Base-by-base conservation (phyloP, 73 alveolate species). In the Durusdinium trenchii region DNA sequence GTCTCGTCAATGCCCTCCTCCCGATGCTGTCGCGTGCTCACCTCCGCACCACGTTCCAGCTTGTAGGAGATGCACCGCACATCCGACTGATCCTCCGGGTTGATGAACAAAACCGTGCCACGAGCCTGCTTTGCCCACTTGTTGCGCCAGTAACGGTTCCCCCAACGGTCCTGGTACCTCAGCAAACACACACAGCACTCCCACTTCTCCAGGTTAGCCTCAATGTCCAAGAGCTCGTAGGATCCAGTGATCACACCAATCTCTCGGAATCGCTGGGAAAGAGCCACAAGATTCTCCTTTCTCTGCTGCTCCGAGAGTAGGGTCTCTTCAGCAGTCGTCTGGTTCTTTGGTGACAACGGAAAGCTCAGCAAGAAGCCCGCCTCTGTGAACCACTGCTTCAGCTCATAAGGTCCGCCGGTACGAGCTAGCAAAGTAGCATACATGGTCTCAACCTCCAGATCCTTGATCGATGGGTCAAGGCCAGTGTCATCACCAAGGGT, bases 61-160 rank as follows among this genome's bases (percentile, higher is more conserved):
- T 81, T 81, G 91, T 43, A 81, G 67, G 45, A 43, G 43, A 81
- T n/a, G 45, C 52, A 47, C 40, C 91, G 52, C 69, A 81, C 91
- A n/a, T 81, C 91, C 20, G 47, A 43, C 50, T 43, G 61, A 46
- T 81, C 91, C 64, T 81, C 91, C n/a, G 91, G 91, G 38, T 81
- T 81, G 40, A 46, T 28, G 67, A 81, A 81, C 35, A 81, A 43
- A 43, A 81, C 91, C 43, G 91, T 81, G 47, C 91, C 91, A 43
- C 91, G 91, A 10, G 91, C 62, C 91, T 81, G 91, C 91, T 81
- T 81, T 20, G 91, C 91, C 91, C 91, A 81, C 30, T 50, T 47
- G 91, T 81, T 81, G 46, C 91, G 91, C 91, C 91, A 81, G 67
- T 43, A 43, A 12, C 46, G 32, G 46, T 81, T 81, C 45, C 91